Conservation (phyloP, 1,139 yeast genomes). For the Trichomonascaceae sp. region DNA sequence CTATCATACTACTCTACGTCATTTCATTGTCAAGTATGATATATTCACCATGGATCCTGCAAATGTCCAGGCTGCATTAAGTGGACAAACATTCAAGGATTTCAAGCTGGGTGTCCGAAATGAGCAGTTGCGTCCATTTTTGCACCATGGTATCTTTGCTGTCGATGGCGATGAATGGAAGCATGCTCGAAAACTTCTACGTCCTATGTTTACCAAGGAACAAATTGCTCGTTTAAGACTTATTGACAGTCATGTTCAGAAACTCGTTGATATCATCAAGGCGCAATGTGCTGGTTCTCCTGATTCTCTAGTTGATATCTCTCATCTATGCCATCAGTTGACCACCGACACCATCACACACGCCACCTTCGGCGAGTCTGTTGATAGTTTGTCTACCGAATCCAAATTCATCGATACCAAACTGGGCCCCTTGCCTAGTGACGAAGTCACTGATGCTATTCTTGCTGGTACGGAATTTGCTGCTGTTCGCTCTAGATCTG, state of each 20-base stretch:
- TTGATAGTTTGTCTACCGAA: constrained; percentile 37
- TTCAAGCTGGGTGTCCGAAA: constrained; percentile 48
- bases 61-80: constrained; percentile 9
- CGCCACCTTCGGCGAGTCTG: constrained; percentile 53
- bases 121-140: constrained; percentile 36
- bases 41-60: constrained; percentile 14
- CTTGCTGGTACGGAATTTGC: constrained; percentile 10
- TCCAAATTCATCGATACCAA: constrained; percentile 15
- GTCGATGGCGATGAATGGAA: constrained; percentile 53
- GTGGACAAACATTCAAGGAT: constrained; percentile 40
- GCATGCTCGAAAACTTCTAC: constrained; percentile 50
- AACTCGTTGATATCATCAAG: constrained; percentile 12
- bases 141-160: constrained; percentile 57
- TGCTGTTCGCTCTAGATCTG: constrained; percentile 12
- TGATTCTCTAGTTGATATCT: constrained; percentile 38
- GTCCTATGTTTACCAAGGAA: constrained; percentile 55
- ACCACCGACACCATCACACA: constrained; percentile 59
- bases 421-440: constrained; percentile 15
- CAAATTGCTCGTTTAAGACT: constrained; percentile 46
- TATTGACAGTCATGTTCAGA: constrained; percentile 33
- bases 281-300: constrained; percentile 8
- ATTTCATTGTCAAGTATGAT: constrained; percentile 4
- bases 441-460: constrained; percentile 5
- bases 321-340: constrained; percentile 43
- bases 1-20: not conserved